phyloP scores from a whole-genome alignment of 2,329 filamentous ascomycete species.

The Lachnellula suecica region DNA sequence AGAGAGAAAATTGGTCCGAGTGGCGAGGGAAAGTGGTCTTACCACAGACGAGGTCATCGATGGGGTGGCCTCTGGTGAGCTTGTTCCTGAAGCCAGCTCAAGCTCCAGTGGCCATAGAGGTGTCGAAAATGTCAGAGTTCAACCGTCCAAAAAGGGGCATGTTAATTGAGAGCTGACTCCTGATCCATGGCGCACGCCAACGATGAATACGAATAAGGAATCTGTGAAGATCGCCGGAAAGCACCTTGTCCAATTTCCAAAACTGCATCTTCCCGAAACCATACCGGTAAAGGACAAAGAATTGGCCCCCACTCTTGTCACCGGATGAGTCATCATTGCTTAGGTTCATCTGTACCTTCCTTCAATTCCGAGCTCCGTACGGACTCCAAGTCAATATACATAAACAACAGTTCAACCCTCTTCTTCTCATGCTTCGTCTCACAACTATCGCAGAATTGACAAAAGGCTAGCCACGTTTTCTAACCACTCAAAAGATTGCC shows the following conservation, averaged over 20 bases:
- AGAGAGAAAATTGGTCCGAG: slow-evolving; percentile 32
- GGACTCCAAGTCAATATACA: background rate
- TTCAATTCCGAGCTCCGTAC: background rate
- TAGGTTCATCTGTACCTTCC: background rate
- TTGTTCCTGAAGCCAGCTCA: slow-evolving; percentile 2
- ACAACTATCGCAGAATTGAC: background rate
- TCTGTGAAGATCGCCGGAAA: no score
- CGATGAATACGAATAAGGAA: background rate
- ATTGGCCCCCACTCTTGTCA: background rate
- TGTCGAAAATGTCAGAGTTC: slow-evolving; percentile 7
- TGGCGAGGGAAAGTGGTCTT: slow-evolving; percentile 29
- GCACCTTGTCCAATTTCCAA: background rate
- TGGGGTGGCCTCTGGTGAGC: slow-evolving; percentile 14
- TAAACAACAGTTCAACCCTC: background rate
- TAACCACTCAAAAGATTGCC: background rate
- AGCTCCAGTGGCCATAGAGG: slow-evolving; percentile 3
- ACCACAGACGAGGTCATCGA: slow-evolving; percentile 21
- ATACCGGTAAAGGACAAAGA: background rate
- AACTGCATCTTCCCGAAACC: background rate
- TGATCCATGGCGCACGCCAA: background rate
- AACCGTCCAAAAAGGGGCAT: slow-evolving; percentile 4
- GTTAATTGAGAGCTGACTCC: background rate
- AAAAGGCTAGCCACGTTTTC: background rate
- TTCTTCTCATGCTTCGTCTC: background rate
- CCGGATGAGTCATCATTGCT: slow-evolving; percentile 1